Evolutionary conservation across 306 rosid species (phyloP), one percentile per base, ranked within the genome.

Genomic region (Medicago ruthenica): DNA sequence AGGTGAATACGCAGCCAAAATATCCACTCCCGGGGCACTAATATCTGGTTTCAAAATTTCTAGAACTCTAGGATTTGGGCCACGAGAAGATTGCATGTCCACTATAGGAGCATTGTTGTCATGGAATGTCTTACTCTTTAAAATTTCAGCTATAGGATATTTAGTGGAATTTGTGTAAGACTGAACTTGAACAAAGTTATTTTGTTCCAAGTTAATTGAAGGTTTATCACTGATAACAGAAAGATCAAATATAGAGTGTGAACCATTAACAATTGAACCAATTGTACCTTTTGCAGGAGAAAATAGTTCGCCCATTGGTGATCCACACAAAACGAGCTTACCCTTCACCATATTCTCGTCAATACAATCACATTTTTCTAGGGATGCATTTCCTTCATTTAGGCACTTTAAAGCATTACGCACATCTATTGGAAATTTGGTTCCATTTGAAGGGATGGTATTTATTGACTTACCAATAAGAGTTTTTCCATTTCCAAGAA

Each of bases 21-120:
- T 70, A 16, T 51, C 4, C 7, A 70, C 34, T 4, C 75, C 75
- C 5, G 75, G 75, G 3, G 75, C 75, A 50, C 45, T 34, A 5
- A 70, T 17, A 17, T 70, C 75, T 0, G 75, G 63, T 48, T 70
- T 70, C 62, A 70, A n/a, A 17, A 70, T 70, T 31, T 70, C 75
- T 16, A 47, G 9, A 34, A 51, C 10, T 7, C 31, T 4, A 1
- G 1, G 1, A 53, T 70, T 70, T 10, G 48, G 75, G 4, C 75
- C 75, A 2, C 75, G 31, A 2, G 62, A 50, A 36, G 75, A 70
- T 12, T 34, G 36, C 10, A 1, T 6, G 8, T n/a, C 63, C 7
- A 70, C 8, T 15, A 1, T 9, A 10, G 75, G 63, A n/a, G 63
- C 63, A 22, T 0, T 70, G 2, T 5, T n/a, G 12, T 70, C 63